Conservation (phyloP, 2,329 filamentous ascomycete genomes). For the Botrytis cinerea region DNA sequence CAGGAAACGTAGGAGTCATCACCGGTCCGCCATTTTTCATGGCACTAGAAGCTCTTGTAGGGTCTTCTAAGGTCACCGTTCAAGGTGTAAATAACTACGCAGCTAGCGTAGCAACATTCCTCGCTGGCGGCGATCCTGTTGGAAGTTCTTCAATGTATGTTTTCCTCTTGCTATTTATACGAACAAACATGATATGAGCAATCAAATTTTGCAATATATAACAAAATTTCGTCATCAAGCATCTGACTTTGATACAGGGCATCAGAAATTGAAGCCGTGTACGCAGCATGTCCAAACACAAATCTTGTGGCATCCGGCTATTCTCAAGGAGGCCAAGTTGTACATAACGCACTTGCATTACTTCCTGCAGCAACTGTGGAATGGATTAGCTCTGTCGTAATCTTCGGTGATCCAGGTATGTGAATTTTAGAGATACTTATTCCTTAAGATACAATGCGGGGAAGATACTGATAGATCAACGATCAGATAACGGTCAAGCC, state of each 20-base stretch:
- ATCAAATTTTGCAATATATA: not conserved
- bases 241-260: slow-evolving; percentile 30
- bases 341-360: slow-evolving; percentile 45
- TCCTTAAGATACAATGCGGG: not conserved
- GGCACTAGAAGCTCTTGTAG: slow-evolving; percentile 32
- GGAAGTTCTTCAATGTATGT: slow-evolving; percentile 37
- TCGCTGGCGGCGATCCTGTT: slow-evolving; percentile 35
- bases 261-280: slow-evolving; percentile 41
- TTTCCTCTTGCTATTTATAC: not conserved
- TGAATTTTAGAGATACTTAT: not conserved
- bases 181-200: not conserved
- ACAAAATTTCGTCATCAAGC: not conserved
- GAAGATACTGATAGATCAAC: not conserved
- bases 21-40: slow-evolving; percentile 42
- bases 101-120: slow-evolving; percentile 39
- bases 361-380: slow-evolving; percentile 37
- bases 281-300: slow-evolving; percentile 43
- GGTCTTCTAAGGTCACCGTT: slow-evolving; percentile 30
- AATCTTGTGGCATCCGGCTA: slow-evolving; percentile 47
- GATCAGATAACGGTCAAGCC: slow-evolving; percentile 30
- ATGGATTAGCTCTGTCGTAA: slow-evolving; percentile 45
- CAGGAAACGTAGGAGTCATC: slow-evolving; percentile 48
- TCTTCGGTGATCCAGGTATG: slow-evolving; percentile 48
- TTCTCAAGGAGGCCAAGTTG: slow-evolving; percentile 49
- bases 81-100: slow-evolving; percentile 41